Evolutionary conservation across 2,329 filamentous ascomycete genomes (phyloP), one percentile per base, ranked within the genome.

Genomic region (Teratosphaeria viscida): DNA sequence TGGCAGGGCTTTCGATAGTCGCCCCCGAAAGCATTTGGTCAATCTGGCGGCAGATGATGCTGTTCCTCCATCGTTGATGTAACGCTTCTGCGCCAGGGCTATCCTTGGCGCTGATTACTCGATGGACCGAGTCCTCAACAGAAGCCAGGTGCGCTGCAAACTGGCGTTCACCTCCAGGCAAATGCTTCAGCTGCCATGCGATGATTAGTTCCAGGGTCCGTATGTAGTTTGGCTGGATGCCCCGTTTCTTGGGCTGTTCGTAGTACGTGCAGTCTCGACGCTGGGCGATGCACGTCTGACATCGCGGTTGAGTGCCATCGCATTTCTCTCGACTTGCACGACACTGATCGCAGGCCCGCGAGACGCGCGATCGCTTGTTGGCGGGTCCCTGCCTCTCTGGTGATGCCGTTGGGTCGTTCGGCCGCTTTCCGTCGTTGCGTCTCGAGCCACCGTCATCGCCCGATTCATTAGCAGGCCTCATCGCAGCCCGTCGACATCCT

Each of bases 171-270:
- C 78, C 80, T 10, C 80, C 82, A 14, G 82, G 78, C 39, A 84
- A 79, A 58, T 82, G 81, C 61, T 83, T 80, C 61, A 89, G 86
- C 1, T 88, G 74, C 77, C 85, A 85, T 12, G 85, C 85, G 58
- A 88, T 78, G 10, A 85, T 81, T 52, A 88, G 73, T 71, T 92
- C 88, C 19, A 92, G 77, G 0, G 86, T 87, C 37, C 87, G 82
- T 58, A 92, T 86, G 68, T 91, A 90, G 16, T 89, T 88, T n/a
- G 88, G 88, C 66, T 88, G 88, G 11, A 92, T 83, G 3, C 89
- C 88, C 63, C 88, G 80, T 71, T 90, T 90, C 73, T 89, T 90
- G 7, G 86, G 84, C 58, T 84, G 85, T 58, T 86, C 81, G 62
- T 87, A 84, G 71, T 91, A 92, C 16, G 85, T 85, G 71, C 89